These are phyloP conservation scores for Trematosphaeria pertusa DNA, from an alignment of 2,329 filamentous ascomycete species.

Conservation along the genomic window DNA sequence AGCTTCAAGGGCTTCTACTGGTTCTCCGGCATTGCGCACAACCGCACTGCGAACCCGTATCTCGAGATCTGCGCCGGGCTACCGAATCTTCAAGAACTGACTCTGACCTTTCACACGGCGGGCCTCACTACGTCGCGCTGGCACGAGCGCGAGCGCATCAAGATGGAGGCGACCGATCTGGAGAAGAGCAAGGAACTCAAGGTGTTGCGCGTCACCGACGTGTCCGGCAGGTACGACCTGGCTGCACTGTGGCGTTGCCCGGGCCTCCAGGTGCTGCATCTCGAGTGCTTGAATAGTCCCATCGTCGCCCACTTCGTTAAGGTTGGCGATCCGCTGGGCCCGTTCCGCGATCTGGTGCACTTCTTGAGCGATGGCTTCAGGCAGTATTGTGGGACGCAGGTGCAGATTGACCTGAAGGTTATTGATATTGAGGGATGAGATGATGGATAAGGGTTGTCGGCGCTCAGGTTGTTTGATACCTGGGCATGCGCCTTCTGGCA, in stretches of 20 bases:
- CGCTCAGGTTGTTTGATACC: too few relatives aligned
- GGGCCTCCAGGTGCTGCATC: slow-evolving; percentile 73
- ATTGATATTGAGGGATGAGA: too few relatives aligned
- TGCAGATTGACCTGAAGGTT: too few relatives aligned
- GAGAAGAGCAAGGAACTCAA: slow-evolving; percentile 74
- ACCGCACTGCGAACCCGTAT: slow-evolving; percentile 89
- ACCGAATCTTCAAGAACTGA: slow-evolving; percentile 78
- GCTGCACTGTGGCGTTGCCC: slow-evolving; percentile 72
- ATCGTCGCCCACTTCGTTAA: slow-evolving; percentile 68
- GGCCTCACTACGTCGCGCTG: slow-evolving; percentile 76
- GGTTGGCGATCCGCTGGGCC: too few relatives aligned
- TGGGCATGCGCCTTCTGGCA: too few relatives aligned
- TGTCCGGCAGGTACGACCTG: slow-evolving; percentile 82
- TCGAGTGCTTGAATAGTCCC: slow-evolving; percentile 76
- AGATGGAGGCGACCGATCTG: slow-evolving; percentile 85
- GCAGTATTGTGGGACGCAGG: too few relatives aligned
- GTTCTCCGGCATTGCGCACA: slow-evolving; percentile 72
- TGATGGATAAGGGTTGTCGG: too few relatives aligned
- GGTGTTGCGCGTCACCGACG: slow-evolving; percentile 81
- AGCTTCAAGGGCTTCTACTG: slow-evolving; percentile 52
- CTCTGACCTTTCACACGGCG: slow-evolving; percentile 82
- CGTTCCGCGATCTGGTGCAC: too few relatives aligned
- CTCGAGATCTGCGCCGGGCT: slow-evolving; percentile 86
- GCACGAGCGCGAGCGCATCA: slow-evolving; percentile 50
- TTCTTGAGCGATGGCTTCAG: too few relatives aligned